Conservation (phyloP, 768 basidiomycete species). For the Naematelia aurantialba region DNA sequence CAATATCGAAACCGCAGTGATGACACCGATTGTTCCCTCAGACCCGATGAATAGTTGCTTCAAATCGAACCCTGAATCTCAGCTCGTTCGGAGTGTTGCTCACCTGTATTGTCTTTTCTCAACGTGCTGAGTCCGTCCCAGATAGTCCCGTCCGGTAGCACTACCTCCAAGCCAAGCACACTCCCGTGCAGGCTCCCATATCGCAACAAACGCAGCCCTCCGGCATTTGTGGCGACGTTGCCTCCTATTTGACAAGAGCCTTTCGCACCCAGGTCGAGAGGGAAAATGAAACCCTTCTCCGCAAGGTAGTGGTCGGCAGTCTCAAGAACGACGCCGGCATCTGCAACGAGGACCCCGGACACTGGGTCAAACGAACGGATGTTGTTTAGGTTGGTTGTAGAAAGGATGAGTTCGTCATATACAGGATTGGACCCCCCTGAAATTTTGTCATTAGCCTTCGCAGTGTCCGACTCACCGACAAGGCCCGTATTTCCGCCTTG, state of each 20-base stretch:
- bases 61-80: constrained; percentile 76
- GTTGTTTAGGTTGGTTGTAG: constrained; percentile 72
- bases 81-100: constrained; percentile 21
- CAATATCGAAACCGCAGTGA: constrained; percentile 91
- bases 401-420: constrained; percentile 80
- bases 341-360: constrained; percentile 77
- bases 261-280: constrained; percentile 90
- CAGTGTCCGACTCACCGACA: constrained; percentile 59
- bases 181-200: constrained; percentile 94
- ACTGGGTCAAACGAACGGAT: constrained; percentile 54
- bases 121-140: constrained; percentile 81
- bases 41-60: constrained; percentile 98
- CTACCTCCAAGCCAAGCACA: constrained; percentile 92
- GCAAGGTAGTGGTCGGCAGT: constrained; percentile 78
- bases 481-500: constrained; percentile 98
- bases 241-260: constrained; percentile 99
- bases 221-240: constrained; percentile 94
- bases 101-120: constrained; percentile 96
- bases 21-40: constrained; percentile 91
- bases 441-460: not conserved
- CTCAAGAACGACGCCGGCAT: constrained; percentile 92
- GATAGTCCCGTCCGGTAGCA: constrained; percentile 87
- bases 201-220: constrained; percentile 86
- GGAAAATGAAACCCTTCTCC: constrained; percentile 90
- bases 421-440: constrained; percentile 75